Evolutionary conservation across 2,329 filamentous ascomycete genomes (phyloP), one percentile per base, ranked within the genome.

Genomic region (Madurella fahalii): DNA sequence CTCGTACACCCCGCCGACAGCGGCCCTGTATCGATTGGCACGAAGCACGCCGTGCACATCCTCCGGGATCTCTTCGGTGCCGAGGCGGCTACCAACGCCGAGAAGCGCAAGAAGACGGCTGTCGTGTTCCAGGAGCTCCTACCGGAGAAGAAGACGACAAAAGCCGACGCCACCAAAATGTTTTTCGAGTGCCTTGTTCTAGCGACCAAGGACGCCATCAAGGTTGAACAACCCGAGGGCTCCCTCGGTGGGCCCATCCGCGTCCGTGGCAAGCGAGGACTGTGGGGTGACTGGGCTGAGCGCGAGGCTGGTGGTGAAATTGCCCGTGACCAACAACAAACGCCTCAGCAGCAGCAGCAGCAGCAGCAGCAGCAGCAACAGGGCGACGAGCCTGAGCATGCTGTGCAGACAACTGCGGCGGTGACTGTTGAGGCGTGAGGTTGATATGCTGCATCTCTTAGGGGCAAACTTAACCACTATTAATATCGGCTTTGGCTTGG

Each of bases 261-360:
- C 55, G 88, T 99, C 55, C 81, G 90, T 62, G 91, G 88, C 56
- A 99, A 99, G 81, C 83, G 90, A 64, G 93, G 90, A n/a, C 84
- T 99, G 2, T 99, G 94, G 93, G 94, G 93, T 50, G 85, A 87
- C 39, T 99, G 94, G 94, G 94, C 94, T 0, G 94, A 97, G 77
- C 77, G 79, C 39, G 83, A 86, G 68, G 82, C 82, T 43, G 82
- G 82, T 55, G 83, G 82, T 47, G 82, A 85, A 68, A 82, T 83
- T 52, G 80, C 77, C 12, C 70, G 54, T n/a, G 56, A 74, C 55
- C 25, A 25, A 25, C 25, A 25, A 25, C 25, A 25, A 73, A 81
- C 46, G 34, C 25, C 25, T 25, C 25, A 25, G 7, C 25, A 77
- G 62, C 72, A 76, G 61, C 59, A 66, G 50, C 58, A 64, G 51